phyloP scores from a whole-genome alignment of 2,329 filamentous ascomycete species.

The Alternaria tenuissima region DNA sequence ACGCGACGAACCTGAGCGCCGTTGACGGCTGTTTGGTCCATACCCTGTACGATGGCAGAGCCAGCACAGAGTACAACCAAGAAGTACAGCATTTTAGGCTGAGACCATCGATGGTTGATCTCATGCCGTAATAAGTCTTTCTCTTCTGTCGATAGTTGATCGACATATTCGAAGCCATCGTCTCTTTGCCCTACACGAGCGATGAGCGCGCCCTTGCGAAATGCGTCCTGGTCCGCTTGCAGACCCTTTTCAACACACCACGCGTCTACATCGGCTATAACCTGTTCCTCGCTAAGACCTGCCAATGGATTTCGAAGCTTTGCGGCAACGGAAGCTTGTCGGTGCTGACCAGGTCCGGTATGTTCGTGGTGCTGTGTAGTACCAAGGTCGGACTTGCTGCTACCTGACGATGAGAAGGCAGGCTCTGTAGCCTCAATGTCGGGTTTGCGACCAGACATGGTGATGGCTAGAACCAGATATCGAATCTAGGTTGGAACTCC shows the following conservation, averaged over 20 bases:
- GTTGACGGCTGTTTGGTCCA: constrained; percentile 48
- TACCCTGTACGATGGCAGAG: constrained; percentile 73
- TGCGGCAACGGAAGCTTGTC: constrained; percentile 35
- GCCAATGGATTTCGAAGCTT: constrained; percentile 64
- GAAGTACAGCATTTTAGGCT: constrained; percentile 71
- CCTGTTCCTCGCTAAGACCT: constrained; percentile 60
- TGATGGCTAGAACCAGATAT: constrained; percentile 6
- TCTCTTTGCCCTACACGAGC: constrained; percentile 58
- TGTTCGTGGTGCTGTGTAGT: constrained; percentile 32
- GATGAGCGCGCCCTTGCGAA: constrained; percentile 62
- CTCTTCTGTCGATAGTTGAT: constrained; percentile 63
- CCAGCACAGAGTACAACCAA: constrained; percentile 72
- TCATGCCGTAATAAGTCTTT: constrained; percentile 66
- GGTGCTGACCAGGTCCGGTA: constrained; percentile 18
- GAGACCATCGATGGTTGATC: constrained; percentile 72
- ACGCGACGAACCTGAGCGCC: constrained; percentile 36
- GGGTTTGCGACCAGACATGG: constrained; percentile 33
- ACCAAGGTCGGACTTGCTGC: constrained; percentile 35
- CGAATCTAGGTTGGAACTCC: not conserved
- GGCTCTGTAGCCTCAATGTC: constrained; percentile 42
- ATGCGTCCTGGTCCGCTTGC: constrained; percentile 57
- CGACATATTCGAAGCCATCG: constrained; percentile 57
- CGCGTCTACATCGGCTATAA: constrained; percentile 63
- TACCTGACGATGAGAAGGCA: constrained; percentile 28
- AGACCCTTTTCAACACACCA: constrained; percentile 63